Conservation (phyloP, 2,329 filamentous ascomycete genomes). For the Pseudocercospora crystallina region DNA sequence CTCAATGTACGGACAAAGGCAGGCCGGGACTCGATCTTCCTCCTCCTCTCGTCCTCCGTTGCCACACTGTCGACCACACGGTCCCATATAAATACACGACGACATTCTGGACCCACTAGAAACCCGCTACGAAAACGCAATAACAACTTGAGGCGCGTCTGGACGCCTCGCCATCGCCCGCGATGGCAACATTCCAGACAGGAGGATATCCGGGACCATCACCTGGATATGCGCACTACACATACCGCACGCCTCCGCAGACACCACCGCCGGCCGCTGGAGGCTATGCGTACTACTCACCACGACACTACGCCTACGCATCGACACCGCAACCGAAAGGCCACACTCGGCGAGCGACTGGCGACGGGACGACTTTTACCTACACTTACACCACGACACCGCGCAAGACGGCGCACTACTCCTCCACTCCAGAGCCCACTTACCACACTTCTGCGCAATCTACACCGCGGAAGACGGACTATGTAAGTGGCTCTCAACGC, state of each 20-base stretch:
- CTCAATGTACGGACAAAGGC: conserved; percentile 33
- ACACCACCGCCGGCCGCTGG: conserved; percentile 49
- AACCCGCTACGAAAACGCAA: conserved; percentile 15
- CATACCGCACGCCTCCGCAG: conserved; percentile 48
- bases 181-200: conserved; percentile 37
- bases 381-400: conserved; percentile 38
- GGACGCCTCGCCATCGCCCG: conserved; percentile 34
- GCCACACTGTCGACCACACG: conserved; percentile 30
- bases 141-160: conserved; percentile 33
- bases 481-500: conserved; percentile 64
- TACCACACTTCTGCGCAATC: conserved; percentile 45
- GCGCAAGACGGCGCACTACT: conserved; percentile 20
- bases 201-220: conserved; percentile 41
- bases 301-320: conserved; percentile 50
- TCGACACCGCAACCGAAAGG: conserved; percentile 48
- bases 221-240: conserved; percentile 49
- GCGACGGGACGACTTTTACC: conserved; percentile 47
- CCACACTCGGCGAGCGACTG: conserved; percentile 59
- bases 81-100: conserved; percentile 24
- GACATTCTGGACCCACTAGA: conserved; percentile 1
- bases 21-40: conserved; percentile 23
- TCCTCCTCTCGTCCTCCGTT: conserved; percentile 32
- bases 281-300: conserved; percentile 52
- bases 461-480: conserved; percentile 58
- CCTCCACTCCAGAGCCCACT: conserved; percentile 25